Evolutionary conservation across 495 filamentous ascomycete genomes (phyloP), one percentile per base, ranked within the genome.

Genomic region (Hyaloscypha finlandica): DNA sequence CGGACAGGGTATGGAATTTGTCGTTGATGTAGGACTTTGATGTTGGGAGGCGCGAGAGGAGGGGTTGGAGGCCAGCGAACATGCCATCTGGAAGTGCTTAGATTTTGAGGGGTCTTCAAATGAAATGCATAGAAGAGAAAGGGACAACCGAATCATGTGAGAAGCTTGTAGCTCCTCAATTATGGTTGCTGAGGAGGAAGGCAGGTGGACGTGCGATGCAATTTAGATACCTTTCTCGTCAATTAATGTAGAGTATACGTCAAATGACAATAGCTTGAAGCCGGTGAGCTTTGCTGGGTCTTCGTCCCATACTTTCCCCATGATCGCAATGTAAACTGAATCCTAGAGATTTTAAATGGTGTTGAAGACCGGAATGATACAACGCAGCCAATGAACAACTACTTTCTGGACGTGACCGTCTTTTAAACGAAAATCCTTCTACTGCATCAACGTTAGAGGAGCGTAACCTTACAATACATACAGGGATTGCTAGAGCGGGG

Each of bases 241-340:
- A 56, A 94, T 86, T n/a, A 94, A 82, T 0, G 92, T 95, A 74
- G 91, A 88, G 76, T 91, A 94, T 80, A 90, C 85, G 76, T 95
- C 91, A 78, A 95, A 94, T 71, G 79, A 81, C 48, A 92, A 85
- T 61, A 87, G n/a, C 48, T 73, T 69, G 59, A 64, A 67, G 54
- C 63, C 66, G 1, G 56, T 60, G 8, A 66, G 58, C 20, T 54
- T 37, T 19, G 66, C 52, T 45, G 66, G 52, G 30, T 63, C 52
- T 22, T 63, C 66, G 22, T 48, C 32, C 30, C 64, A 37, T 9
- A 66, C 58, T 55, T 66, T 66, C 19, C 22, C 64, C 64, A 66
- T 66, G 25, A 31, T 56, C 19, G 33, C 19, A 60, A 53, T 63
- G n/a, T 39, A 62, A 62, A 11, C 14, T 6, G 16, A 19, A 2